These are phyloP conservation scores for Rhododendron ferrugineum DNA, from an alignment of 148 eudicot genomes.

Conservation along the genomic window DNA sequence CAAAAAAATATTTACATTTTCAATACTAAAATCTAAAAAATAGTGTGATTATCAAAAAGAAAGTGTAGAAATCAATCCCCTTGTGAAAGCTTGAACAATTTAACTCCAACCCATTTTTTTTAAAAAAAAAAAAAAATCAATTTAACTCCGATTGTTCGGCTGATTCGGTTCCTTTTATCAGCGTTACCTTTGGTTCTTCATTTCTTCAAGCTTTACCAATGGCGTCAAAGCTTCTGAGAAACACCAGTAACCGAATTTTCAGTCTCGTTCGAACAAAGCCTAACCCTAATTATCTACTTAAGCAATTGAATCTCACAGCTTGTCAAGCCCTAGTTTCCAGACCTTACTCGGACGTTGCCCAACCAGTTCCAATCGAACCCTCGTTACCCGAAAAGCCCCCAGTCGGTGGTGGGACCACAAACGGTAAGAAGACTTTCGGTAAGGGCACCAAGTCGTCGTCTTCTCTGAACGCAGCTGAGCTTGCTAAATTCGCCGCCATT, in stretches of 20 bases:
- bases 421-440: slow-evolving; percentile 2
- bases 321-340: slow-evolving; percentile 8
- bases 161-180: too few species aligned
- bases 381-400: slow-evolving; percentile 16
- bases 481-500: slow-evolving; percentile 68
- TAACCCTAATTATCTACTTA: neutral
- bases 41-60: too few species aligned
- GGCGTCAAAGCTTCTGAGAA: slow-evolving; percentile 16
- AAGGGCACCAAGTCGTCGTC: slow-evolving; percentile 29
- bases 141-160: too few species aligned
- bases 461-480: slow-evolving; percentile 56
- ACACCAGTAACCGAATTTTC: neutral
- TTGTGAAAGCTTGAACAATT: too few species aligned
- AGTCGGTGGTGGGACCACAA: neutral
- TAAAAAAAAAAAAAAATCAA: too few species aligned
- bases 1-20: too few species aligned
- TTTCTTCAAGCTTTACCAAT: neutral
- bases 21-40: too few species aligned
- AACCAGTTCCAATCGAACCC: slow-evolving; percentile 16
- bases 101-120: too few species aligned
- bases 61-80: too few species aligned
- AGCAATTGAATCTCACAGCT: slow-evolving; percentile 5
- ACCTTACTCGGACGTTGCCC: slow-evolving; percentile 26
- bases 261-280: neutral
- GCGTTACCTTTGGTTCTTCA: too few species aligned